These are phyloP conservation scores for Cudoniella acicularis DNA, from an alignment of 495 filamentous ascomycete species.

Conservation along the genomic window DNA sequence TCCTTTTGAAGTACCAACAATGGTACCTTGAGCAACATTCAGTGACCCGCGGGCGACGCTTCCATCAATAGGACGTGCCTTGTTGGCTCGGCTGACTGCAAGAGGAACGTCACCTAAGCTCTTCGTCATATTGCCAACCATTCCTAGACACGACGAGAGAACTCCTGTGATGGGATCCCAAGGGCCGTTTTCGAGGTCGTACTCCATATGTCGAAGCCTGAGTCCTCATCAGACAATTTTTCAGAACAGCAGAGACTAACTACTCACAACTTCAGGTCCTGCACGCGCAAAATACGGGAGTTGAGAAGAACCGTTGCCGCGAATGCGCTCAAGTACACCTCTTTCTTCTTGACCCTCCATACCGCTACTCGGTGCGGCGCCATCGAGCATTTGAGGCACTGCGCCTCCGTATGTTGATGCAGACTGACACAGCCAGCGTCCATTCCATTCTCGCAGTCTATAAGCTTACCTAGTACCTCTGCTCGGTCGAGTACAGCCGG, in stretches of 20 bases:
- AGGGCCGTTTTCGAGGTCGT: conserved; percentile 6
- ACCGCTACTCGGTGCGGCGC: conserved; percentile 58
- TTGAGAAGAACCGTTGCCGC: conserved; percentile 52
- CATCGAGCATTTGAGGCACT: conserved; percentile 65
- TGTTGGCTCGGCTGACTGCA: conserved; percentile 7
- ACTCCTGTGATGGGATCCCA: conserved; percentile 9
- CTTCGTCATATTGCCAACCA: not conserved
- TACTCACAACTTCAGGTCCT: not conserved
- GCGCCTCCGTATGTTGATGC: no score
- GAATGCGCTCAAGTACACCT: conserved; percentile 60
- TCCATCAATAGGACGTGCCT: no score
- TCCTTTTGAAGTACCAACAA: no score
- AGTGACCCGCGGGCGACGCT: no score
- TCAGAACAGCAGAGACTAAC: no score
- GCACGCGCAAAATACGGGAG: not conserved
- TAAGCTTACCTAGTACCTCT: conserved; percentile 47
- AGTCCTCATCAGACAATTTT: no score
- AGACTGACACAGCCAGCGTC: no score
- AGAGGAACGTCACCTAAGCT: conserved; percentile 3
- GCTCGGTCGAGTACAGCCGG: conserved; percentile 55
- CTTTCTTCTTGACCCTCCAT: conserved; percentile 60
- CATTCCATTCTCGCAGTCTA: conserved; percentile 1
- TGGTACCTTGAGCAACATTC: conserved; percentile 55
- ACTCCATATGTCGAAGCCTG: conserved; percentile 1
- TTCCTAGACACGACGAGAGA: not conserved